phyloP scores from a whole-genome alignment of 371 early-diverging fungal species.

The Synchytrium microbalum region DNA sequence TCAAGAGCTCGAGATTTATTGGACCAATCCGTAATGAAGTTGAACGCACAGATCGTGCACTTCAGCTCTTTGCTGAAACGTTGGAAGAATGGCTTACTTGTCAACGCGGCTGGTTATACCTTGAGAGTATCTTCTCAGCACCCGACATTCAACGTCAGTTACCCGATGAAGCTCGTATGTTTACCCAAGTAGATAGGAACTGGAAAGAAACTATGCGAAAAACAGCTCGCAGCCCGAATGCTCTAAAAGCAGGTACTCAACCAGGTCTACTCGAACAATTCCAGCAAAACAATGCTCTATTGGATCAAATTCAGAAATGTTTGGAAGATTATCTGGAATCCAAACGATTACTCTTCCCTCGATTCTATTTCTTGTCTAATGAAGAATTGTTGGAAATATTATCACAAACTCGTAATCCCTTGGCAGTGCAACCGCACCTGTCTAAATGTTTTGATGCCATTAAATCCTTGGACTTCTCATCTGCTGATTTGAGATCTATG shows the following conservation, averaged over 20 bases:
- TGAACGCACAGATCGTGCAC: conserved; percentile 44
- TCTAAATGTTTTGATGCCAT: conserved; percentile 52
- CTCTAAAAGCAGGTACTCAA: conserved; percentile 44
- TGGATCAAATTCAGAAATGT: conserved; percentile 52
- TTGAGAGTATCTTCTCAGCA: conserved; percentile 49
- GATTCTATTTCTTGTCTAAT: conserved; percentile 54
- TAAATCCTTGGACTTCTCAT: conserved; percentile 43
- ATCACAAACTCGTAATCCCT: conserved; percentile 49
- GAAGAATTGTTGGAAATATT: conserved; percentile 50
- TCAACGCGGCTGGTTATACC: conserved; percentile 48
- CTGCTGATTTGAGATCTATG: conserved; percentile 39
- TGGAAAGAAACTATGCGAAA: conserved; percentile 52
- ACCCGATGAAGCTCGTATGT: conserved; percentile 52
- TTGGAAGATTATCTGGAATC: conserved; percentile 49
- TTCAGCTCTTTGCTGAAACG: conserved; percentile 43
- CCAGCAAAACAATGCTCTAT: conserved; percentile 45
- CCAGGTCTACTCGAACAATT: conserved; percentile 46
- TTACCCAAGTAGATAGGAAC: conserved; percentile 43
- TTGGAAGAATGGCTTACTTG: conserved; percentile 48
- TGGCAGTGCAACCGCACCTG: conserved; percentile 50
- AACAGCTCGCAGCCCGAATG: conserved; percentile 44
- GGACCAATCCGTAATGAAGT: conserved; percentile 48
- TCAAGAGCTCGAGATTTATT: conserved; percentile 44
- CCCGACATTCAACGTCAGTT: conserved; percentile 52
- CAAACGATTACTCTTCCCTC: conserved; percentile 47